Evolutionary conservation across 2,329 filamentous ascomycete genomes (phyloP), one percentile per base, ranked within the genome.

Genomic region (Setomelanomma holmii): DNA sequence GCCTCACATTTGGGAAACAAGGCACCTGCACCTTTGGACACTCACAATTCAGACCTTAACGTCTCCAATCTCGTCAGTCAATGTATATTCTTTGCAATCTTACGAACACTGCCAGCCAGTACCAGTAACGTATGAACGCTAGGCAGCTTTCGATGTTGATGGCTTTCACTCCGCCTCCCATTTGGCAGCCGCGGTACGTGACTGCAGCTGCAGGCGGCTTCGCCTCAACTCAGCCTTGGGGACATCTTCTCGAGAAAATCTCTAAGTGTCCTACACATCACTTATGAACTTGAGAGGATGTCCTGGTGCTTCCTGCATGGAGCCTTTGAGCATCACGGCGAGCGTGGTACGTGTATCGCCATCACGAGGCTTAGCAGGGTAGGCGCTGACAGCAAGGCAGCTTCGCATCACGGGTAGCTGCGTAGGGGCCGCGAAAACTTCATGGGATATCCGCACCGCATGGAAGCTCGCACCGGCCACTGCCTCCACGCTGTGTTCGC

Each of bases 391-490:
- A 21, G 2, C 3, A 21, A 12, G 16, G 41, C 22, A 61, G 55
- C 40, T 63, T 12, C 40, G 51, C 14, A 58, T 66, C 30, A 58
- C 53, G 5, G 52, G 46, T 2, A 43, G 38, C 24, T 62, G 57
- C 21, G 33, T 64, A 10, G 42, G 35, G 11, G 49, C 53, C 1
- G 61, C 60, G 6, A 60, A 63, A 17, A 39, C 30, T 1, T 53
- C 63, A 30, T 47, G 53, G 39, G 48, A 57, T 11, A 49, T 67
- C 1, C 58, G 54, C 7, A 34, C 45, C 8, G 57, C 53, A 14
- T 64, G 52, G 56, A 50, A 56, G 22, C 55, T 56, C 35, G 64
- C 63, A n/a, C 47, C 50, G 3, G 21, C 40, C n/a, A 61, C 60
- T 11, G 51, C 62, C 7, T 42, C 46, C 1, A 42, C 57, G 10